Conservation (phyloP, 495 filamentous ascomycete genomes). For the Podospora comata region DNA sequence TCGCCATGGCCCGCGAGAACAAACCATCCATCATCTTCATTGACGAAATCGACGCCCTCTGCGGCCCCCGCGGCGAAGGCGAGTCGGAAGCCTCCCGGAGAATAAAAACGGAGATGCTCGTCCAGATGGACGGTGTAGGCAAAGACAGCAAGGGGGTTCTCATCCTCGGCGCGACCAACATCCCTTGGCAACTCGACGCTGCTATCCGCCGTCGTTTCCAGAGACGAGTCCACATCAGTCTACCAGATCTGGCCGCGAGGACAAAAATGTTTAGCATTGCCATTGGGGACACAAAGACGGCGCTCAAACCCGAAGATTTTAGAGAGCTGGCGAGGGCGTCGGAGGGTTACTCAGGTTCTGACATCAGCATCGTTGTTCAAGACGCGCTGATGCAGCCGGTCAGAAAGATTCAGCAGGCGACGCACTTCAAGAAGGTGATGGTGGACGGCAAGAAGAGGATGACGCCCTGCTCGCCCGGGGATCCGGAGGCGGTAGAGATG, state of each 20-base stretch:
- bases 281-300: conserved; percentile 85
- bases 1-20: conserved; percentile 97
- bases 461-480: conserved; percentile 93
- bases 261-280: conserved; percentile 97
- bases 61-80: conserved; percentile 92
- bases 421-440: conserved; percentile 92
- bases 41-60: conserved; percentile 96
- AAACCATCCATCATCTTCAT: conserved; percentile 99
- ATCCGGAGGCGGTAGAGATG: conserved; percentile 82
- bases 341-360: conserved; percentile 91
- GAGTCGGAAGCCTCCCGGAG: conserved; percentile 95
- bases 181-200: conserved; percentile 98
- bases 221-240: conserved; percentile 86
- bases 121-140: conserved; percentile 99
- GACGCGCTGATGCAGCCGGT: conserved; percentile 98
- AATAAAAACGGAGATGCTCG: conserved; percentile 97
- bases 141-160: conserved; percentile 89
- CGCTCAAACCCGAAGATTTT: conserved; percentile 75
- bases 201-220: conserved; percentile 97
- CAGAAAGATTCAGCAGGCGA: conserved; percentile 94
- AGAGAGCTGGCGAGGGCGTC: conserved; percentile 72
- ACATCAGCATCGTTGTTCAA: conserved; percentile 95
- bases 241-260: conserved; percentile 83
- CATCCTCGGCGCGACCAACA: conserved; percentile 96
- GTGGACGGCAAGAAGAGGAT: conserved; percentile 70